These are phyloP conservation scores for Cystofilobasidium bisporidii DNA, from an alignment of 768 basidiomycete genomes.

Conservation along the genomic window DNA sequence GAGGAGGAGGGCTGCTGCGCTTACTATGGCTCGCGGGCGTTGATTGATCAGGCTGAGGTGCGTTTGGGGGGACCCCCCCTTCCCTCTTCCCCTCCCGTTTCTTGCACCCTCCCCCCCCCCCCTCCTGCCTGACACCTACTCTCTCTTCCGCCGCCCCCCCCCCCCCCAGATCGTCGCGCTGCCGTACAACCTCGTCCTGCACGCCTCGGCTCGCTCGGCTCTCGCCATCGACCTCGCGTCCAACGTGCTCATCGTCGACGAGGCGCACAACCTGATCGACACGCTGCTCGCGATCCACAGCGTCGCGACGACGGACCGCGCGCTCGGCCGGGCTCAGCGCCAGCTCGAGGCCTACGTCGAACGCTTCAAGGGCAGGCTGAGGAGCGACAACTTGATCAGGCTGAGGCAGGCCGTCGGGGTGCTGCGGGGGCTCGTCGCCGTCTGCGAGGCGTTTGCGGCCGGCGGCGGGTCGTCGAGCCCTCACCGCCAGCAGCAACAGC, in stretches of 20 bases:
- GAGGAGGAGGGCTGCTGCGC: conserved; percentile 65
- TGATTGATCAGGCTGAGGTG: conserved; percentile 85
- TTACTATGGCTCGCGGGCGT: conserved; percentile 81
- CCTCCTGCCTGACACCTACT: neutral
- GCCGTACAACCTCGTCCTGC: conserved; percentile 85
- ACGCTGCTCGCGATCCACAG: conserved; percentile 81
- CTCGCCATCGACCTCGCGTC: conserved; percentile 57
- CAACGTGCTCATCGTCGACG: conserved; percentile 84
- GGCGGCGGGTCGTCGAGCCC: too few species aligned
- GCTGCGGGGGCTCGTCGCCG: conserved; percentile 58
- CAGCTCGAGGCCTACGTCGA: conserved; percentile 70
- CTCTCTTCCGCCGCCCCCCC: neutral
- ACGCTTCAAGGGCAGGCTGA: conserved; percentile 67
- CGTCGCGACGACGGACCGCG: conserved; percentile 51
- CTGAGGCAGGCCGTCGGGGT: conserved; percentile 68
- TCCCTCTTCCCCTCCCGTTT: neutral
- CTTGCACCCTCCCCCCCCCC: neutral
- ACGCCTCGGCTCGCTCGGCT: conserved; percentile 71
- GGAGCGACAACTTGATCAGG: conserved; percentile 61
- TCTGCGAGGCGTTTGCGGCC: conserved; percentile 39
- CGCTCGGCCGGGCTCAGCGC: conserved; percentile 53
- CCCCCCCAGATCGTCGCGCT: conserved; percentile 54
- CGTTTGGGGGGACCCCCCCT: conserved; percentile 23
- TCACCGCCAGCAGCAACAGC: neutral
- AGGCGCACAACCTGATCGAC: conserved; percentile 90